Base-by-base conservation (phyloP, 768 basidiomycete genomes). In the Rhizopogon salebrosus region DNA sequence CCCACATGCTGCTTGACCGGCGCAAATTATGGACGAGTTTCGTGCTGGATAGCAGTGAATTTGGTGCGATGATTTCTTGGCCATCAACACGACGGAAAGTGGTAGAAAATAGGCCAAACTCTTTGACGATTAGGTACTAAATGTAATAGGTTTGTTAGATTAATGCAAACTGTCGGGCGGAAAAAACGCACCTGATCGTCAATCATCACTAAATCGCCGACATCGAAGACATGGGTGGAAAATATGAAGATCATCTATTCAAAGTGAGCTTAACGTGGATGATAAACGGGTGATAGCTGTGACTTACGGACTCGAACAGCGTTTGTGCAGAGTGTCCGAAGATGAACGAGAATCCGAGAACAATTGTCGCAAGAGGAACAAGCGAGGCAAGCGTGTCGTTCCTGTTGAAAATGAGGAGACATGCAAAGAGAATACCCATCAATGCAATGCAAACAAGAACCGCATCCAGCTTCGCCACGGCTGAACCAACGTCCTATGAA, bases 171-270 rank as follows among this genome's bases (percentile, higher is more conserved):
- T 46, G 45, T 34, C n/a, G 22, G 4, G 9, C 45, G 14, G 10
- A 23, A 34, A 26, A 4, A 27, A 54, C 54, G 42, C 65, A 77
- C 82, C 67, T 83, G 79, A 51, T 84, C 82, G 61, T 91, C 89
- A 56, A 92, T 89, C 77, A 91, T 80, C 6, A 91, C 84, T 27
- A 90, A 69, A 60, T 92, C 89, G 6, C 89, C 89, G 6, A 91
- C 85, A 63, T 90, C 88, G 58, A 87, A 91, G n/a, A 88, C 85
- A 62, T 91, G 89, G 0, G 89, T 90, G 1, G 85, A 86, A 65
- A 90, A 89, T 54, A 90, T 89, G 72, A 91, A 91, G 60, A 91
- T 86, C 20, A 91, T 77, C 87, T 88, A 46, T 4, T 26, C 3
- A 34, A 14, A 43, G 56, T 48, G 14, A 18, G 20, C 37, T 13